These are phyloP conservation scores for Exophiala oligosperma DNA, from an alignment of 2,329 filamentous ascomycete species.

Conservation along the genomic window DNA sequence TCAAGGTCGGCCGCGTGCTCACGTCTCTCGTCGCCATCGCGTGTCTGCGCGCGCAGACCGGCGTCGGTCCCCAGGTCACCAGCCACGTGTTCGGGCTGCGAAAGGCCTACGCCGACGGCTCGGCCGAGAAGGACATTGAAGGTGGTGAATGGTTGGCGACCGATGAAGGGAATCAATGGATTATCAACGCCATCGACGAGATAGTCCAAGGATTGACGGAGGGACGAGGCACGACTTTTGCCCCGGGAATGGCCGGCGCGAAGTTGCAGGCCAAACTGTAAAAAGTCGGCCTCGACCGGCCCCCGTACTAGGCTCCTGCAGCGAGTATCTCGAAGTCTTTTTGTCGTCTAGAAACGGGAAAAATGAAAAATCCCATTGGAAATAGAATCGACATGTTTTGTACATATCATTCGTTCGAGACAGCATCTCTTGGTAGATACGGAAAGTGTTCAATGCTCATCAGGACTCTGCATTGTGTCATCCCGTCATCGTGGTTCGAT, in stretches of 20 bases:
- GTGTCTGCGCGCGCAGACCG: constrained; percentile 75
- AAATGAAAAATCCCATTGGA: too few relatives aligned
- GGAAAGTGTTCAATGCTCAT: too few relatives aligned
- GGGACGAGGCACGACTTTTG: constrained; percentile 56
- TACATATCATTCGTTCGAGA: too few relatives aligned
- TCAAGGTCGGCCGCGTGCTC: constrained; percentile 65
- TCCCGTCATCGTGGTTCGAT: too few relatives aligned
- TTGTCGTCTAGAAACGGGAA: too few relatives aligned
- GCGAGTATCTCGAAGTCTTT: too few relatives aligned
- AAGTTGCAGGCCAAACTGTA: constrained; percentile 38
- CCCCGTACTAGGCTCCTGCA: background rate
- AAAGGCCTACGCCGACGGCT: constrained; percentile 72
- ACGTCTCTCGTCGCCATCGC: constrained; percentile 74
- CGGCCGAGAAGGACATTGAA: constrained; percentile 51
- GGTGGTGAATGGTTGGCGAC: constrained; percentile 62
- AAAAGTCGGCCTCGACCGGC: background rate
- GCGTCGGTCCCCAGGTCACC: constrained; percentile 77
- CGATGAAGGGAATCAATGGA: constrained; percentile 66
- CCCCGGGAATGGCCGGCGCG: constrained; percentile 45
- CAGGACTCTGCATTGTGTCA: too few relatives aligned
- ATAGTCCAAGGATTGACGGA: constrained; percentile 54
- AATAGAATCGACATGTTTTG: too few relatives aligned
- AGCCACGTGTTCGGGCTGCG: constrained; percentile 79
- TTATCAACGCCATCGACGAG: constrained; percentile 61
- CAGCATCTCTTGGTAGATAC: too few relatives aligned